These are phyloP conservation scores for Marasmius fiardii DNA, from an alignment of 1,284 basidiomycete species.

Conservation along the genomic window DNA sequence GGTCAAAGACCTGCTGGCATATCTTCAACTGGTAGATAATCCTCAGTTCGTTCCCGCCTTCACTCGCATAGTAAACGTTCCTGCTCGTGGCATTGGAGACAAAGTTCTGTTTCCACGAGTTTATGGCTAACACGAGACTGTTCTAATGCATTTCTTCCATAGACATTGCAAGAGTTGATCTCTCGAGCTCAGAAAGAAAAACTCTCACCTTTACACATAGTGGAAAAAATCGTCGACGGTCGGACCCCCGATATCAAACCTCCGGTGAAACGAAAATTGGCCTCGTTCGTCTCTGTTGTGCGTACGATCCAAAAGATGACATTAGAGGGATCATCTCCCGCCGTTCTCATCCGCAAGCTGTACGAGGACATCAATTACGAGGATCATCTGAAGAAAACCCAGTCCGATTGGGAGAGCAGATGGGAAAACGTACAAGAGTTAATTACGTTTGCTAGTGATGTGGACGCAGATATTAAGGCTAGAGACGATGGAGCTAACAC, in stretches of 20 bases:
- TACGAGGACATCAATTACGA: slow-evolving; percentile 65
- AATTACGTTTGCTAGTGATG: slow-evolving; percentile 65
- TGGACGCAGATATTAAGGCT: slow-evolving; percentile 27
- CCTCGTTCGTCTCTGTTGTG: slow-evolving; percentile 57
- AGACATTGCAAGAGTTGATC: slow-evolving; percentile 64
- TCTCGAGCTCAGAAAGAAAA: slow-evolving; percentile 49
- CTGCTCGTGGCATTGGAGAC: slow-evolving; percentile 77
- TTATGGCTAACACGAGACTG: not conserved
- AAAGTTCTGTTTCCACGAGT: slow-evolving; percentile 58
- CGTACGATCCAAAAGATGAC: slow-evolving; percentile 55
- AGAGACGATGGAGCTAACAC: slow-evolving; percentile 1
- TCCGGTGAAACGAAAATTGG: slow-evolving; percentile 60
- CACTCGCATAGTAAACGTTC: slow-evolving; percentile 74
- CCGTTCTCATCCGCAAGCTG: slow-evolving; percentile 62
- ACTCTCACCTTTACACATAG: slow-evolving; percentile 57
- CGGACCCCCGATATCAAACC: slow-evolving; percentile 64
- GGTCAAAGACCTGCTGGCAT: slow-evolving; percentile 88
- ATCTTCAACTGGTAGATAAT: slow-evolving; percentile 85
- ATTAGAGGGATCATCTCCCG: slow-evolving; percentile 56
- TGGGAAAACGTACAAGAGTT: slow-evolving; percentile 90
- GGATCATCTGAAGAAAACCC: slow-evolving; percentile 66
- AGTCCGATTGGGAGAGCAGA: slow-evolving; percentile 71
- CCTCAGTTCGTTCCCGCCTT: slow-evolving; percentile 78
- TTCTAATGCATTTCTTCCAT: slow-evolving; percentile 1
- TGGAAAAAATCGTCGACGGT: slow-evolving; percentile 59